These are phyloP conservation scores for Paragyromitra xinjiangensis DNA, from an alignment of 495 filamentous ascomycete genomes.

Conservation along the genomic window DNA sequence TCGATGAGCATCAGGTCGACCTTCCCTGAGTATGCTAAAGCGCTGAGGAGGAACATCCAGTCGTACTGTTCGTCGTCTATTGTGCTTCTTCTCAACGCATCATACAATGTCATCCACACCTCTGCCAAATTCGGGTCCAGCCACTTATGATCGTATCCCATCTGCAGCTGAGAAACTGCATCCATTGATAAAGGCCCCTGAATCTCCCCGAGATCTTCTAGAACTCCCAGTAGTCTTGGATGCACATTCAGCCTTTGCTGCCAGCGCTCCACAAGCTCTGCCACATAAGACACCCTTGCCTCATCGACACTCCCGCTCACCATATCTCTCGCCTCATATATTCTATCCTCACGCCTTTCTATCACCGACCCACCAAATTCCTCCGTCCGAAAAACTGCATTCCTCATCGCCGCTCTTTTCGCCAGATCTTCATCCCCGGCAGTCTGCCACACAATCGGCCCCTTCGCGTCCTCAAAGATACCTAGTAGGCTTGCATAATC, in stretches of 20 bases:
- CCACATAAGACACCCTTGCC: slow-evolving; percentile 28
- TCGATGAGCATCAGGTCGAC: slow-evolving; percentile 58
- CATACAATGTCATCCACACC: slow-evolving; percentile 59
- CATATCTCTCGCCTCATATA: slow-evolving; percentile 29
- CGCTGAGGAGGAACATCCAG: slow-evolving; percentile 63
- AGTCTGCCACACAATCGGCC: neutral
- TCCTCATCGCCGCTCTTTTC: slow-evolving; percentile 61
- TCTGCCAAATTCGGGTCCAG: slow-evolving; percentile 44
- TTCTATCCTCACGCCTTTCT: neutral
- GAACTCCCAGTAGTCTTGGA: slow-evolving; percentile 1
- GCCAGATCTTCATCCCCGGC: slow-evolving; percentile 52
- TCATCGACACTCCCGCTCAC: slow-evolving; percentile 9
- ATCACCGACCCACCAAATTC: slow-evolving; percentile 61
- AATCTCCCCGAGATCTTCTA: slow-evolving; percentile 17
- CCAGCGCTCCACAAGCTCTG: slow-evolving; percentile 16
- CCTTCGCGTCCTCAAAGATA: slow-evolving; percentile 35
- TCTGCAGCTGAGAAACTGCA: neutral
- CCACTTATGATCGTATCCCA: slow-evolving; percentile 32
- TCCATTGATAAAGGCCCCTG: neutral
- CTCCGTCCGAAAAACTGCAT: slow-evolving; percentile 62
- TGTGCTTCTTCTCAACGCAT: slow-evolving; percentile 38
- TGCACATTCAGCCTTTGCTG: neutral
- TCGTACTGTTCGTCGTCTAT: slow-evolving; percentile 55
- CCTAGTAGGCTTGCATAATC: slow-evolving; percentile 57
- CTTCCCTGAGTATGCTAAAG: slow-evolving; percentile 57